These are phyloP conservation scores for Tilletia walkeri DNA, from an alignment of 1,284 basidiomycete genomes.

Conservation along the genomic window DNA sequence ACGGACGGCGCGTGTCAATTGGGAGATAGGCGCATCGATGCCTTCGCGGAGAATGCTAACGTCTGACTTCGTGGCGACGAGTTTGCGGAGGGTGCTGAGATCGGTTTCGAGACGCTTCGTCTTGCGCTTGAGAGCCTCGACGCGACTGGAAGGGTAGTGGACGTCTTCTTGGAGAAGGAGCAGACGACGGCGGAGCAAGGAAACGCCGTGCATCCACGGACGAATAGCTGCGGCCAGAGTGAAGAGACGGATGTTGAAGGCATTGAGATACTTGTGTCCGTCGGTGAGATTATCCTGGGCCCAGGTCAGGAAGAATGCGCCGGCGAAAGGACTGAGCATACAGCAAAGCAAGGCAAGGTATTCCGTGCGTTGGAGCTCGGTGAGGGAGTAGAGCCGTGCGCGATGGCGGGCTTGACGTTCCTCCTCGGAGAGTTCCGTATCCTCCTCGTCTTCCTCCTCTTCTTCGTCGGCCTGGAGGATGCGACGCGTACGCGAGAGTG, in stretches of 20 bases:
- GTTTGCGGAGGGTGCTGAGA: conserved; percentile 36
- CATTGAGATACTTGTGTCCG: conserved; percentile 49
- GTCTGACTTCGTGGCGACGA: conserved; percentile 52
- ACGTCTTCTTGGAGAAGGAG: conserved; percentile 51
- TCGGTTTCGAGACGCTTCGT: conserved; percentile 53
- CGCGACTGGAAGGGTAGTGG: conserved; percentile 48
- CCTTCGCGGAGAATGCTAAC: conserved; percentile 51
- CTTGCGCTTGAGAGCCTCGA: conserved; percentile 49
- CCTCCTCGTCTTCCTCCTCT: conserved; percentile 22
- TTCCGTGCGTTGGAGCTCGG: conserved; percentile 52
- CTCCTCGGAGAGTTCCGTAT: conserved; percentile 21
- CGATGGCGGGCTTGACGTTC: conserved; percentile 16
- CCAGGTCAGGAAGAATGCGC: conserved; percentile 53
- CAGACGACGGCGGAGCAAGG: conserved; percentile 37
- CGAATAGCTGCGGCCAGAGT: conserved; percentile 55
- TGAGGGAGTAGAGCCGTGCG: conserved; percentile 34
- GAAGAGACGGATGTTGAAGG: conserved; percentile 55
- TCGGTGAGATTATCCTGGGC: conserved; percentile 52
- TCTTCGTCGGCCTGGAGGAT: conserved; percentile 31
- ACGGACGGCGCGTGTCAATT: conserved; percentile 52
- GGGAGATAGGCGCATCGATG: conserved; percentile 50
- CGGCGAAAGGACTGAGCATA: conserved; percentile 49
- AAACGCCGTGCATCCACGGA: conserved; percentile 46
- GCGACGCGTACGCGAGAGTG: conserved; percentile 39
- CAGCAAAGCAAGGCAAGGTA: conserved; percentile 49